Conservation (phyloP, 1,284 basidiomycete genomes). For the Marasmius oreades region DNA sequence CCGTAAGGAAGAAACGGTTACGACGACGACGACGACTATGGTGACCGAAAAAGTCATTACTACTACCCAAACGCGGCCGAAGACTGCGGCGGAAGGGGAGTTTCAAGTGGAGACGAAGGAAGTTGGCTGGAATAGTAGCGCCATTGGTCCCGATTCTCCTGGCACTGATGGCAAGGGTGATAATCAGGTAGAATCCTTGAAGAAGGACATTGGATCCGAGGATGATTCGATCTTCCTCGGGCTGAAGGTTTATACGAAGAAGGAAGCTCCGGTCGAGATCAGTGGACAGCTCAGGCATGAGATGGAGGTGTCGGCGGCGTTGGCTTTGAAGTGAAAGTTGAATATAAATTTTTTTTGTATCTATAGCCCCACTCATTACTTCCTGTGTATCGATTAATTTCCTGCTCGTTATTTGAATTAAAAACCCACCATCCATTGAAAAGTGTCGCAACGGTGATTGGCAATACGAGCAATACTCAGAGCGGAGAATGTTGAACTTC, state of each 20-base stretch:
- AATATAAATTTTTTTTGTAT: too few relatives aligned
- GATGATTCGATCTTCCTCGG: slow-evolving; percentile 34
- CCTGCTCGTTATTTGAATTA: too few relatives aligned
- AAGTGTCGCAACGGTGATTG: too few relatives aligned
- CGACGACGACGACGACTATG: slow-evolving; percentile 3
- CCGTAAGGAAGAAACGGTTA: slow-evolving; percentile 14
- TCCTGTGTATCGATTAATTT: too few relatives aligned
- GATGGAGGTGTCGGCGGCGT: slow-evolving; percentile 9
- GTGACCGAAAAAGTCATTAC: slow-evolving; percentile 5
- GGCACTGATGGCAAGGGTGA: neutral
- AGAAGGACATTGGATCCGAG: slow-evolving; percentile 10
- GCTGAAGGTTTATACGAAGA: slow-evolving; percentile 40
- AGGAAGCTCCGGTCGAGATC: slow-evolving; percentile 34
- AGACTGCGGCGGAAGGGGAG: slow-evolving; percentile 5
- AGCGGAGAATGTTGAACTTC: too few relatives aligned
- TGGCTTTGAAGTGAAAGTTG: slow-evolving; percentile 1
- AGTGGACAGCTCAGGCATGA: slow-evolving; percentile 31
- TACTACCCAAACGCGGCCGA: neutral
- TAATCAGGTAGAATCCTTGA: neutral
- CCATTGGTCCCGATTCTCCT: neutral
- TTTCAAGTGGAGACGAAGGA: slow-evolving; percentile 6
- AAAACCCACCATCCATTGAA: too few relatives aligned
- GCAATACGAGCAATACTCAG: too few relatives aligned
- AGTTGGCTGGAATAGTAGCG: neutral
- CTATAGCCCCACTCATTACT: too few relatives aligned